phyloP scores from a whole-genome alignment of 2,329 filamentous ascomycete species.

The Venturia oleaginea region DNA sequence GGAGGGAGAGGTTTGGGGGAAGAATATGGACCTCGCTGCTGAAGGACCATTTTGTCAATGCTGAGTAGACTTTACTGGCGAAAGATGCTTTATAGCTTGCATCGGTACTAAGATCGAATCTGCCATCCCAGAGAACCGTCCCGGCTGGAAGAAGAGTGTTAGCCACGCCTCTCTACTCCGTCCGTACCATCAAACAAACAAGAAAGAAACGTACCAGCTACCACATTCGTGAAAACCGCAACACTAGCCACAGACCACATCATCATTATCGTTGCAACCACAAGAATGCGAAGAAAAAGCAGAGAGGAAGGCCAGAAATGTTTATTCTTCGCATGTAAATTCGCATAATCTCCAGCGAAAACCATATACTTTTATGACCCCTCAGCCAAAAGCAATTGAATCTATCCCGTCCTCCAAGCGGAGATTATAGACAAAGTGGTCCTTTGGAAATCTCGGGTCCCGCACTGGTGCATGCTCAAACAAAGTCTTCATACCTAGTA shows the following conservation, averaged over 20 bases:
- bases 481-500: no score
- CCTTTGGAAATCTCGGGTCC: background rate
- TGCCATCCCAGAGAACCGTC: slow-evolving; percentile 54
- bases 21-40: no score
- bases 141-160: slow-evolving; percentile 20
- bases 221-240: background rate
- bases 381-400: background rate
- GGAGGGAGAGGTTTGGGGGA: no score
- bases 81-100: background rate
- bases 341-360: no score
- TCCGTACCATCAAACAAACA: background rate
- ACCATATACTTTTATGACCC: background rate
- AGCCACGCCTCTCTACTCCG: background rate
- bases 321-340: background rate
- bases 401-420: background rate
- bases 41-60: slow-evolving; percentile 56
- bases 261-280: background rate
- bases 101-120: slow-evolving; percentile 43
- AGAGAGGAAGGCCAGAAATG: background rate
- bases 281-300: background rate
- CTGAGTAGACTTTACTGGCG: slow-evolving; percentile 31
- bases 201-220: background rate
- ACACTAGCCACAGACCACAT: background rate
- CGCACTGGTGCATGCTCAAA: background rate
- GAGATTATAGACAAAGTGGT: background rate